A percentile compares a stretch with the other conserved stretches of the same genome.
phyloP scores from a whole-genome alignment of 225 moss, liverwort and hornwort genomes.

The Physcomitrium patens region DNA sequence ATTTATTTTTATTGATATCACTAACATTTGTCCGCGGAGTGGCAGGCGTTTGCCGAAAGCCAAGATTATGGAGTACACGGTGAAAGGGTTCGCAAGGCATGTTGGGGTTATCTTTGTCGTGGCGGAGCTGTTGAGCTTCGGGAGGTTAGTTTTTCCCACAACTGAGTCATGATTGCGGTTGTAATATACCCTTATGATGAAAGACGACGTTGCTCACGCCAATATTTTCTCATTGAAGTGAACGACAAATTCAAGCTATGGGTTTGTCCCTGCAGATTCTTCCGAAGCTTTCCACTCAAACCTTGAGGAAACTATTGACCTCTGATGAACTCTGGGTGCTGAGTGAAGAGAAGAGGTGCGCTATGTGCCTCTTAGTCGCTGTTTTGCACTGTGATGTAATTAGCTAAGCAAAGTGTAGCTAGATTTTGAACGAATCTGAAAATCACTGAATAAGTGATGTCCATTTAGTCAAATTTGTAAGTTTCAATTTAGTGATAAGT shows the following conservation, averaged over 20 bases:
- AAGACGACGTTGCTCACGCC: not conserved
- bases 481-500: not conserved
- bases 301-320: conserved; percentile 50
- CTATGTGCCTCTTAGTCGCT: not conserved
- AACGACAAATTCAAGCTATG: not conserved
- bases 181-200: conserved; percentile 4
- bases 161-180: not conserved
- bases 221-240: not conserved
- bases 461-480: not conserved
- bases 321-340: conserved; percentile 62
- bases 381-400: conserved; percentile 7
- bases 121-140: conserved; percentile 63
- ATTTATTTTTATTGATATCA: too few species aligned
- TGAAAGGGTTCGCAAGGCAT: conserved; percentile 58
- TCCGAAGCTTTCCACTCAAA: conserved; percentile 57
- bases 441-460: not conserved
- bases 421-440: conserved; percentile 4
- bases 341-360: conserved; percentile 59
- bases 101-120: conserved; percentile 64
- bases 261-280: conserved; percentile 43
- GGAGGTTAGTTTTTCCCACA: conserved; percentile 37
- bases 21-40: conserved; percentile 10
- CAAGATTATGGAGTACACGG: conserved; percentile 59
- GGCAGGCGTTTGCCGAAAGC: conserved; percentile 60
- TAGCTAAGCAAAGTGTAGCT: not conserved